Percentiles rank a stretch among this genome's conserved stretches.
Evolutionary conservation across 192 early-diverging fungal genomes (phyloP).

Genomic region (Podila horticola): DNA sequence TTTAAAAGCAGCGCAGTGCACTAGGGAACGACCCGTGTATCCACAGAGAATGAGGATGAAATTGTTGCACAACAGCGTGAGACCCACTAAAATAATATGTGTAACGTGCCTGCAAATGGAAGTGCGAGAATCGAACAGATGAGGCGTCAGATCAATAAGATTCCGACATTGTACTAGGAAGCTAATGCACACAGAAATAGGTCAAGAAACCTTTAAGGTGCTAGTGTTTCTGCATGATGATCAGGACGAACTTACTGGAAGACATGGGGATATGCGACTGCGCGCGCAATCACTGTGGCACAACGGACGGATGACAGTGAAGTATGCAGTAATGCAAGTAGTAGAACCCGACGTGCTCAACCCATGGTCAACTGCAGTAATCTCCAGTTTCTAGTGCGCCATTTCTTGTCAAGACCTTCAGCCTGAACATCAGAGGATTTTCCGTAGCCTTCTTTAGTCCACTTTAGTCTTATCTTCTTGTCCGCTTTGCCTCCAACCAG

Average conservation of each 20-base stretch:
- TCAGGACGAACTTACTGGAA: too few relatives aligned
- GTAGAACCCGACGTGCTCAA: constrained; percentile 18
- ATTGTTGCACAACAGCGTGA: constrained; percentile 1
- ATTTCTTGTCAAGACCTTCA: constrained; percentile 10
- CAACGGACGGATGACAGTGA: constrained; percentile 6
- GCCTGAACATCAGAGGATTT: constrained; percentile 13
- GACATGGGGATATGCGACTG: background rate
- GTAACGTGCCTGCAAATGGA: too few relatives aligned
- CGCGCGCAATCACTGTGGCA: constrained; percentile 16
- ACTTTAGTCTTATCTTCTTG: background rate
- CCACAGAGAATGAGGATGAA: constrained; percentile 4
- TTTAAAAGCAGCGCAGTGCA: constrained; percentile 16
- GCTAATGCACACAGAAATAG: too few relatives aligned
- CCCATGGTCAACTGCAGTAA: constrained; percentile 12
- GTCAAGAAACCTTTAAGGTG: too few relatives aligned
- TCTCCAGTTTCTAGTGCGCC: constrained; percentile 9
- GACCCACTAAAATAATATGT: too few relatives aligned
- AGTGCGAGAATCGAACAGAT: too few relatives aligned
- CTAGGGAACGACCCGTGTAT: constrained; percentile 10
- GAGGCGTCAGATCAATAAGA: too few relatives aligned
- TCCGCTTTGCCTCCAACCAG: constrained; percentile 8
- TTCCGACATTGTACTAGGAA: too few relatives aligned
- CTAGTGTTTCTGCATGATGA: too few relatives aligned
- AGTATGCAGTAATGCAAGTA: constrained; percentile 8
- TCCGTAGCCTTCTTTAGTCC: background rate